Conservation (phyloP, 805 yeast species). For the Lipomyces sp. region DNA sequence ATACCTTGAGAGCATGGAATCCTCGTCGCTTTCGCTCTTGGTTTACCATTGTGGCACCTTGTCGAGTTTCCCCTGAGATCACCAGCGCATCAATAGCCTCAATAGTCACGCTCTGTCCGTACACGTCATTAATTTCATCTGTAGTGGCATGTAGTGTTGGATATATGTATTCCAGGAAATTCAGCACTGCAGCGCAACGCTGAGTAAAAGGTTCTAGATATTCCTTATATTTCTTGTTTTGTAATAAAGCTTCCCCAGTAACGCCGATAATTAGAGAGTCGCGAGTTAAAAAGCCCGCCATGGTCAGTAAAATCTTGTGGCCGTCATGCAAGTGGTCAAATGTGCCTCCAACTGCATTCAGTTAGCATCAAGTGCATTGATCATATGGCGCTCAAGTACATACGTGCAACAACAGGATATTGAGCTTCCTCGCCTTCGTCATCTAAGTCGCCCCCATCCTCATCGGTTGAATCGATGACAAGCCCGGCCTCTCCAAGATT, state of each 20-base stretch:
- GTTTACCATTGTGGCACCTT: constrained; percentile 79
- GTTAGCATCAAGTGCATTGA: background rate
- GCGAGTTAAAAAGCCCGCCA: constrained; percentile 66
- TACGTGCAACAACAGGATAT: constrained; percentile 37
- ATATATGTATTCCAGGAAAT: constrained; percentile 56
- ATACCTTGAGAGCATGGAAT: constrained; percentile 56
- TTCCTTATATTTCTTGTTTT: constrained; percentile 74
- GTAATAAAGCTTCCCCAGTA: constrained; percentile 73
- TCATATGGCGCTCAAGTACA: constrained; percentile 8
- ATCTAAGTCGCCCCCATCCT: constrained; percentile 22
- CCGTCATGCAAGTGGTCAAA: constrained; percentile 97
- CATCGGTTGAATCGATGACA: constrained; percentile 20
- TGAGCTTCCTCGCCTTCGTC: constrained; percentile 30
- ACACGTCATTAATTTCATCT: constrained; percentile 75
- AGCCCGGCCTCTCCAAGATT: constrained; percentile 25
- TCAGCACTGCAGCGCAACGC: constrained; percentile 55
- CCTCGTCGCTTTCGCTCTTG: constrained; percentile 61
- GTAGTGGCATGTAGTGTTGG: constrained; percentile 57
- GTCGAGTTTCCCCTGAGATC: constrained; percentile 75
- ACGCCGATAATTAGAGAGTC: constrained; percentile 73
- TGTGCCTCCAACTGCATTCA: constrained; percentile 82
- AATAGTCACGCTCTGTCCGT: constrained; percentile 89
- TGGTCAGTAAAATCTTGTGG: constrained; percentile 80
- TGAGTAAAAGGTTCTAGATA: constrained; percentile 61
- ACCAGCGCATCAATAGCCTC: constrained; percentile 77